phyloP scores from a whole-genome alignment of 768 basidiomycete species.

The Auriscalpium vulgare region DNA sequence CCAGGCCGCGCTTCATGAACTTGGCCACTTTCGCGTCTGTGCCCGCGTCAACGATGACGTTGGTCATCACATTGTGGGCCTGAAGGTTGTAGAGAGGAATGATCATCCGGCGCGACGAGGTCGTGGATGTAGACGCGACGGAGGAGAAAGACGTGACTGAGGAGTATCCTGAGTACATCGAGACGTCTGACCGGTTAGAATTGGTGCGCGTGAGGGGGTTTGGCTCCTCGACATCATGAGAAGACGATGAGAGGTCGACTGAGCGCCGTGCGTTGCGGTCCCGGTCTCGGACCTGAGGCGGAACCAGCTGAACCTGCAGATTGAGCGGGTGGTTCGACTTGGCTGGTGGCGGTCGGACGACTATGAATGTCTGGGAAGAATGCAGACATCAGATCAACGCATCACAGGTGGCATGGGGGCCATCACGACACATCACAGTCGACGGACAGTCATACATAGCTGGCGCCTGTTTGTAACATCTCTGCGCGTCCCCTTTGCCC shows the following conservation, averaged over 20 bases:
- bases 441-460: too few relatives aligned
- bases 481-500: too few relatives aligned
- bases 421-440: too few relatives aligned
- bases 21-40: conserved; percentile 61
- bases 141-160: conserved; percentile 37
- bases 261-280: conserved; percentile 32
- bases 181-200: conserved; percentile 46
- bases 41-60: conserved; percentile 80
- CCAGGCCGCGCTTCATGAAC: conserved; percentile 64
- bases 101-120: conserved; percentile 58
- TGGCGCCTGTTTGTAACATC: too few relatives aligned
- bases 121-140: conserved; percentile 28
- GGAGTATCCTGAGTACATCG: conserved; percentile 36
- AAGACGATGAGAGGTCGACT: conserved; percentile 31
- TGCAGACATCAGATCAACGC: neutral
- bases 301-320: conserved; percentile 87
- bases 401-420: neutral
- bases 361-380: conserved; percentile 67
- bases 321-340: conserved; percentile 83
- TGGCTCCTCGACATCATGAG: conserved; percentile 17
- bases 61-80: conserved; percentile 83
- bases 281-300: conserved; percentile 45
- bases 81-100: conserved; percentile 83
- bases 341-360: conserved; percentile 85
- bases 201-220: conserved; percentile 32